Conservation (phyloP, 208 protist species). For the Wallacemonas sp. region DNA sequence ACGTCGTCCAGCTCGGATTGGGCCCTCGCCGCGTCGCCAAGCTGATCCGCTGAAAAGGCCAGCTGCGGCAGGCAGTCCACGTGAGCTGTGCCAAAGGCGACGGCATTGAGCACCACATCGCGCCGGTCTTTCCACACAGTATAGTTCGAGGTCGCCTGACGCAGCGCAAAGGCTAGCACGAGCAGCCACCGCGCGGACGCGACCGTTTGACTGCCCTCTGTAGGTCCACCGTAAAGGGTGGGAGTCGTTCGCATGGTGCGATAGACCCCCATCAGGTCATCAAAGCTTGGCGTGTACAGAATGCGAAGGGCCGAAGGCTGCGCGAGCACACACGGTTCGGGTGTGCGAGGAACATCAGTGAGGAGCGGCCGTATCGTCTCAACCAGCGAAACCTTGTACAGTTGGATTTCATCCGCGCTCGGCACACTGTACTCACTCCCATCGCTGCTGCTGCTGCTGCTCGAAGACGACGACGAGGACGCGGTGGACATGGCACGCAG, state of each 20-base stretch:
- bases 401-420: constrained; percentile 17
- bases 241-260: constrained; percentile 32
- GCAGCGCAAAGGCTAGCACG: constrained; percentile 58
- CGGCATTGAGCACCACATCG: constrained; percentile 45
- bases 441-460: neutral
- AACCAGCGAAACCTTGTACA: constrained; percentile 41
- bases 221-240: neutral
- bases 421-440: neutral
- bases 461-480: constrained; percentile 16
- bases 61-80: constrained; percentile 14
- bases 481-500: constrained; percentile 7
- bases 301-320: constrained; percentile 50
- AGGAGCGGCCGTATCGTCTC: constrained; percentile 38
- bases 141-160: constrained; percentile 63
- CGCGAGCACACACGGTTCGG: constrained; percentile 27
- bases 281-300: constrained; percentile 47
- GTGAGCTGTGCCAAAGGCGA: constrained; percentile 27
- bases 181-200: constrained; percentile 62
- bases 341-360: constrained; percentile 27
- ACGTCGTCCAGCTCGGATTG: neutral
- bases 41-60: neutral
- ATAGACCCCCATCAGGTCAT: constrained; percentile 60
- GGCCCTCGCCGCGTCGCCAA: neutral
- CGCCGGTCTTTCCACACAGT: constrained; percentile 76
- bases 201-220: neutral